These are phyloP conservation scores for Syzygium grande DNA, from an alignment of 345 rosid genomes.

Conservation along the genomic window DNA sequence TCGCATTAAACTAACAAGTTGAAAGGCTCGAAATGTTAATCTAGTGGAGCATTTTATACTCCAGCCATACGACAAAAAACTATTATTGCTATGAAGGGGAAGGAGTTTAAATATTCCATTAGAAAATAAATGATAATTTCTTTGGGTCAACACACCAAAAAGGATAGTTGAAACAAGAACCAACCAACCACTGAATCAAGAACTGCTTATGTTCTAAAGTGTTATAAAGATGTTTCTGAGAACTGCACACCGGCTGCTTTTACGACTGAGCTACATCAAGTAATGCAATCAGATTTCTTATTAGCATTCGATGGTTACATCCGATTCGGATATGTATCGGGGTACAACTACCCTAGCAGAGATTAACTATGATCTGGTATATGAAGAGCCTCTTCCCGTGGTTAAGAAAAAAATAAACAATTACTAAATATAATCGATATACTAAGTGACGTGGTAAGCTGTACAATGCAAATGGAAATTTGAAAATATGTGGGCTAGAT, in stretches of 20 bases:
- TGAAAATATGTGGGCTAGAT: not conserved
- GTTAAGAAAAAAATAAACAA: not conserved
- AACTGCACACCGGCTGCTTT: not conserved
- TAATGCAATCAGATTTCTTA: not conserved
- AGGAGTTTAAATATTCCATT: too few species aligned
- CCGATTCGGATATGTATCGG: accelerated
- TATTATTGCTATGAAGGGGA: too few species aligned
- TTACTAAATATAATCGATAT: not conserved
- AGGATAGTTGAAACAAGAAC: not conserved
- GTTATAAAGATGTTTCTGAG: not conserved
- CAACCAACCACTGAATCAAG: not conserved
- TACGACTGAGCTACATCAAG: not conserved
- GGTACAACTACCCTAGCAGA: not conserved
- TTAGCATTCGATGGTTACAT: not conserved
- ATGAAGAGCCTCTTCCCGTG: not conserved
- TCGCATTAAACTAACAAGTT: too few species aligned
- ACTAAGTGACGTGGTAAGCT: not conserved
- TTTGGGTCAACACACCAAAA: not conserved
- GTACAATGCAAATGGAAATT: not conserved
- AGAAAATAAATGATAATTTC: too few species aligned
- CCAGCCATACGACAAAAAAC: too few species aligned
- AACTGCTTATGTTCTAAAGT: not conserved
- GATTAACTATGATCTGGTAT: not conserved
- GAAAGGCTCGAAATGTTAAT: too few species aligned
- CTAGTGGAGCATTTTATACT: too few species aligned